Conservation (phyloP, 306 rosid species). For the Chamaecrista fasciculata region DNA sequence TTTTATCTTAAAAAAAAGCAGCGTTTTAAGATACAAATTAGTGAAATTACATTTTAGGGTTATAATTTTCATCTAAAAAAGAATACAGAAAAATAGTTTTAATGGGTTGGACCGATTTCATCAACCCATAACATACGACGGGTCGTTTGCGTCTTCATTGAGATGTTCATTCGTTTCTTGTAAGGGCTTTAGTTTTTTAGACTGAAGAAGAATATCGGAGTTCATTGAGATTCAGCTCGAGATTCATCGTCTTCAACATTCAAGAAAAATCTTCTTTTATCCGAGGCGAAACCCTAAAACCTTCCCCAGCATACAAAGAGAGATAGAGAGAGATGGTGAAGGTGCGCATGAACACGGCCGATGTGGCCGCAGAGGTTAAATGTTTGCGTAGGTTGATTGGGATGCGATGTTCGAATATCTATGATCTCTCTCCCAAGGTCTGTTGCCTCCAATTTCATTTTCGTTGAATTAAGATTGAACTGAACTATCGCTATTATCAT, state of each 20-base stretch:
- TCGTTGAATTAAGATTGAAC: not conserved
- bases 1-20: no score
- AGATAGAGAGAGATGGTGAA: constrained; percentile 67
- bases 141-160: not conserved
- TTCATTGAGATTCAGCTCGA: not conserved
- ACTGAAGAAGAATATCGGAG: not conserved
- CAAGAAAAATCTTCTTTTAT: not conserved
- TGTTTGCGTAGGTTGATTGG: constrained; percentile 82
- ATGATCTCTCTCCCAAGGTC: constrained; percentile 94
- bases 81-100: not conserved
- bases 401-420: constrained; percentile 97
- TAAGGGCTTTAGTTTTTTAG: no score
- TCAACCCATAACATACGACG: not conserved
- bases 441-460: not conserved
- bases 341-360: constrained; percentile 99
- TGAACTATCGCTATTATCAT: not conserved
- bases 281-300: constrained; percentile 25
- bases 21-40: no score
- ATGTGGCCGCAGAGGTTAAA: constrained; percentile 97
- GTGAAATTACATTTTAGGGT: no score
- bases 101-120: not conserved
- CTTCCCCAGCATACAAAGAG: not conserved
- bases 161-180: not conserved
- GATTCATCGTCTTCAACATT: not conserved
- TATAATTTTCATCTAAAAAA: no score